Evolutionary conservation across 192 early-diverging fungal species (phyloP), one percentile per base, ranked within the genome.

Genomic region (Mortierella alpina): DNA sequence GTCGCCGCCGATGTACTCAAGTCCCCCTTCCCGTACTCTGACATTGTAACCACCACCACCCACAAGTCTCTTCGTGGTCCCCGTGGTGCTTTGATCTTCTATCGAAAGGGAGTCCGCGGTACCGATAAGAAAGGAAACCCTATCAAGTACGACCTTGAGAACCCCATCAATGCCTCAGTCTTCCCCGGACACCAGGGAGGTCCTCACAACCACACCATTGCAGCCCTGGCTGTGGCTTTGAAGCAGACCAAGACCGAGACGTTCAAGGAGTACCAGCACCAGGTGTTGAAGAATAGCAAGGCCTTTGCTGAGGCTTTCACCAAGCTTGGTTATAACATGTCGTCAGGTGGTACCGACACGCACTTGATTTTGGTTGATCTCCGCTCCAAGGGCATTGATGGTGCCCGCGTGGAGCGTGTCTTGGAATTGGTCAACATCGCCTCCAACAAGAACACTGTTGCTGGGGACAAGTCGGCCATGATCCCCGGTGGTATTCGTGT

Each of bases 101-200:
- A 91, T 92, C 91, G 98, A 70, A 95, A 95, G 82, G 98, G 98
- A 73, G 89, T 97, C 51, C 91, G 95, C 18, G 84, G 76, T 49
- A 86, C 91, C 65, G 92, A 95, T 86, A 96, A 97, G 87, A 99
- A 99, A 88, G 95, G 95, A 44, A 89, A 93, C 59, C 88, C 91
- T 82, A 91, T 92, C 54, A 71, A 87, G 71, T 99, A 98, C 89
- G 93, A 97, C 46, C 89, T 98, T n/a, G 97, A 98, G 82, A 90
- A 88, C 66, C 92, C 93, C 31, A 98, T 99, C 87, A 99, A 99
- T 86, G 88, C 90, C 66, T 95, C 95, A 17, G 98, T 99, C 68
- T 99, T 99, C 88, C 98, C 98, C 11, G 96, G 96, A 48, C 97
- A 98, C 85, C 98, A 99, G 87, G 98, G 98, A 75, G 98, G 98